phyloP scores from a whole-genome alignment of 495 filamentous ascomycete genomes.

The Evernia prunastri region DNA sequence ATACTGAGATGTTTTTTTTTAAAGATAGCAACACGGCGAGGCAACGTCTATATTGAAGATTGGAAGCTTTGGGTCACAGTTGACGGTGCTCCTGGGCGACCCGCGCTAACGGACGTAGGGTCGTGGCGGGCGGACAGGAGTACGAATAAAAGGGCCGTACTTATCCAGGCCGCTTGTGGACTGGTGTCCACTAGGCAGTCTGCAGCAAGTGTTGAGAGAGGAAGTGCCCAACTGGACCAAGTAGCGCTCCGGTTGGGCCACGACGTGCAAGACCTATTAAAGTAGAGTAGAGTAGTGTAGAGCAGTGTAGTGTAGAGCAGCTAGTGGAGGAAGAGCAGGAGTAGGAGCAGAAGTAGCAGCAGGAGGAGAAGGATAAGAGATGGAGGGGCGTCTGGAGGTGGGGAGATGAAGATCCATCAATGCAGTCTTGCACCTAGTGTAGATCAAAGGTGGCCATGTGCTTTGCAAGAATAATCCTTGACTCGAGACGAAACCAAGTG shows the following conservation, averaged over 20 bases:
- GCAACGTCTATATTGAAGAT: constrained; percentile 17
- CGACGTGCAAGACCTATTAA: neutral
- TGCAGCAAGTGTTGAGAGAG: constrained; percentile 15
- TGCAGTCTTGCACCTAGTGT: constrained; percentile 15
- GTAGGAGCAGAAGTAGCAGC: neutral
- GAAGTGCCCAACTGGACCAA: constrained; percentile 21
- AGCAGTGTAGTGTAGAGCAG: no score
- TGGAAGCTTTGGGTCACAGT: constrained; percentile 4
- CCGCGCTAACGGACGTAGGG: constrained; percentile 18
- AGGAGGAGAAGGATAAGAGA: neutral
- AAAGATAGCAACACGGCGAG: constrained; percentile 11
- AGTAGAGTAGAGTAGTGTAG: no score
- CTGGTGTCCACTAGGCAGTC: constrained; percentile 10
- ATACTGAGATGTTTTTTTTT: neutral
- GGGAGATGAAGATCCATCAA: constrained; percentile 13
- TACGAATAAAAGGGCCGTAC: constrained; percentile 10
- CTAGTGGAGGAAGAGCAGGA: no score
- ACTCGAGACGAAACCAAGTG: constrained; percentile 5
- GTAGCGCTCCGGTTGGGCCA: constrained; percentile 16
- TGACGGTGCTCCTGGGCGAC: constrained; percentile 10
- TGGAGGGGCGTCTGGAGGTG: neutral
- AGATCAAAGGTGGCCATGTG: constrained; percentile 22
- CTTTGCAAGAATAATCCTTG: constrained; percentile 21
- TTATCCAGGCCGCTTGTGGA: constrained; percentile 18
- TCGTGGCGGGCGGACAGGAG: constrained; percentile 19